Conservation (phyloP, 2,329 filamentous ascomycete species). For the Pyrenochaeta sp. region DNA sequence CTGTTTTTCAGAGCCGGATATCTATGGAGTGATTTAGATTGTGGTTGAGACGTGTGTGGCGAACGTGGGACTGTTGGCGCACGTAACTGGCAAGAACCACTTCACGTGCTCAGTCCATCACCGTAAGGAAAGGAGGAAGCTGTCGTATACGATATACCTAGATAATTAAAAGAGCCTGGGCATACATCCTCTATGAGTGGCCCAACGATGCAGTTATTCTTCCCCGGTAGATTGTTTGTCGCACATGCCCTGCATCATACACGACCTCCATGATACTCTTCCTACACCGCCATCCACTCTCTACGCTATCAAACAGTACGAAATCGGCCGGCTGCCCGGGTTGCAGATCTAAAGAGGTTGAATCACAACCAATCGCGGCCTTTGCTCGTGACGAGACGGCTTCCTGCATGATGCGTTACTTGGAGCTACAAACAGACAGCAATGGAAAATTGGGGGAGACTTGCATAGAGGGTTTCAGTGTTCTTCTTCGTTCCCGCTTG, state of each 20-base stretch:
- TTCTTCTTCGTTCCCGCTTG: constrained; percentile 69
- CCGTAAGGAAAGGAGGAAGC: too few species aligned
- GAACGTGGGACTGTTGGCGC: constrained; percentile 4
- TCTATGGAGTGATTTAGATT: too few species aligned
- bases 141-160: background rate
- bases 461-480: constrained; percentile 65
- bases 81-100: constrained; percentile 10
- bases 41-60: constrained; percentile 9
- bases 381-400: constrained; percentile 58
- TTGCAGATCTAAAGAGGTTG: constrained; percentile 38
- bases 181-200: too few species aligned
- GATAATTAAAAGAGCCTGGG: too few species aligned
- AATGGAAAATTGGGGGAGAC: constrained; percentile 29
- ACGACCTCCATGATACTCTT: constrained; percentile 54
- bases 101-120: too few species aligned
- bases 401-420: constrained; percentile 48
- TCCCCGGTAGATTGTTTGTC: constrained; percentile 41
- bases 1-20: too few species aligned
- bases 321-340: constrained; percentile 53
- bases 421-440: background rate
- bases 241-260: constrained; percentile 50
- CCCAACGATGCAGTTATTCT: constrained; percentile 28
- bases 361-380: constrained; percentile 48
- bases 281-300: constrained; percentile 51
- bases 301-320: constrained; percentile 50